Base-by-base conservation (phyloP, 805 yeast genomes). In the Saccharomyces paradoxus region DNA sequence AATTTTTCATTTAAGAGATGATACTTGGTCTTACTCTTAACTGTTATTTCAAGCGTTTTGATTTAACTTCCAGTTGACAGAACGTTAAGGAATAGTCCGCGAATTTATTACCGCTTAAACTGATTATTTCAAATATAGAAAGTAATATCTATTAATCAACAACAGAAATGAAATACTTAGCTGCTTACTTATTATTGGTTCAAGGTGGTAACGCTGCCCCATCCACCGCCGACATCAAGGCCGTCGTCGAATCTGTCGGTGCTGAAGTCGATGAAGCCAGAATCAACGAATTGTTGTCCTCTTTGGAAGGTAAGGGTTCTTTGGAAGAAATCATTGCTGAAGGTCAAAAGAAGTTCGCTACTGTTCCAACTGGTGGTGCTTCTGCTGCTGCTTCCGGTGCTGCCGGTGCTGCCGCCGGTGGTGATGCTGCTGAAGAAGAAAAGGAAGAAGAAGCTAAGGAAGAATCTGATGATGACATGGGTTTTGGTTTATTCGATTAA, bases 101-200 rank as follows among this genome's bases (percentile, higher is more conserved):
- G 60, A 46, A 50, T 53, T 58, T 63, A 65, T 69, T 64, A 59
- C 55, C 57, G 71, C 70, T 65, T 67, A 70, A 67, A 69, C 60
- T 66, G 72, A 69, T 69, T 69, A 69, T 69, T 69, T 67, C 69
- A 64, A 55, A 53, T 55, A 52, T 48, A 57, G 50, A 48, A 30
- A 53, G 31, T 48, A 21, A 51, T 28, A 28, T 28, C 49, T 46
- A 50, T 28, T 31, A 14, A 31, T 31, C 37, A 50, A 37, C 22
- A 37, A 22, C 28, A 52, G 46, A 67, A 78, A 82, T 87, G 94
- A 87, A 86, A 80, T 87, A 87, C 85, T 81, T 87, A 80, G 95
- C 95, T 79, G 92, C 95, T 79, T 87, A 87, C 82, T 85, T 87
- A 78, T 83, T 87, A 79, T 85, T 87, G 76, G 86, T 78, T 72